These are phyloP conservation scores for Ilyonectria mors-panacis DNA, from an alignment of 2,329 filamentous ascomycete species.

Conservation along the genomic window DNA sequence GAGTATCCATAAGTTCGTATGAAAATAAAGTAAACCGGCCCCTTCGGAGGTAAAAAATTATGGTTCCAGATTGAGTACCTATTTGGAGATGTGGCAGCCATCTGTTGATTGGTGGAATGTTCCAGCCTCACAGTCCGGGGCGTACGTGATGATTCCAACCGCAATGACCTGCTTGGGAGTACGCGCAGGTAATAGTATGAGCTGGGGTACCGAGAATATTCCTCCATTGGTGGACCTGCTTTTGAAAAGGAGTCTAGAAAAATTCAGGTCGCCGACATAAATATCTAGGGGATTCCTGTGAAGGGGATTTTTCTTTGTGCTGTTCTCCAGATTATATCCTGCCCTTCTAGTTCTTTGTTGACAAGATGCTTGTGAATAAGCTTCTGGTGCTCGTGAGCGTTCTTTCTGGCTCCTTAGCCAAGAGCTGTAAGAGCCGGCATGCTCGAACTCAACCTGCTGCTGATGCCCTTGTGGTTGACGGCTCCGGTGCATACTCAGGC, in stretches of 20 bases:
- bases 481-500: background rate
- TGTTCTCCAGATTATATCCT: background rate
- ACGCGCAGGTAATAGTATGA: background rate
- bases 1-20: background rate
- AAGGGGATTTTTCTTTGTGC: background rate
- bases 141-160: background rate
- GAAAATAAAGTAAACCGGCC: background rate
- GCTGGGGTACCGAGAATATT: background rate
- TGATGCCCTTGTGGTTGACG: constrained; percentile 3
- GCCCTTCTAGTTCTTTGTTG: background rate
- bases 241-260: background rate
- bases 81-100: background rate
- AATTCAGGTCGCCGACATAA: background rate
- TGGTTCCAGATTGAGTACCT: background rate
- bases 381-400: background rate
- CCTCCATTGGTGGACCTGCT: background rate
- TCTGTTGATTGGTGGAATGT: constrained; percentile 9
- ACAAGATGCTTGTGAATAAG: background rate
- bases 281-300: background rate
- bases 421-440: background rate
- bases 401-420: background rate
- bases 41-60: background rate
- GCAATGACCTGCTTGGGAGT: background rate
- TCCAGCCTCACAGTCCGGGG: too few species aligned
- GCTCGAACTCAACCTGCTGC: constrained; percentile 2